Percentiles rank a stretch among this genome's conserved stretches.
Conservation (phyloP, 805 yeast species). For the Wickerhamiella vanderwaltii region DNA sequence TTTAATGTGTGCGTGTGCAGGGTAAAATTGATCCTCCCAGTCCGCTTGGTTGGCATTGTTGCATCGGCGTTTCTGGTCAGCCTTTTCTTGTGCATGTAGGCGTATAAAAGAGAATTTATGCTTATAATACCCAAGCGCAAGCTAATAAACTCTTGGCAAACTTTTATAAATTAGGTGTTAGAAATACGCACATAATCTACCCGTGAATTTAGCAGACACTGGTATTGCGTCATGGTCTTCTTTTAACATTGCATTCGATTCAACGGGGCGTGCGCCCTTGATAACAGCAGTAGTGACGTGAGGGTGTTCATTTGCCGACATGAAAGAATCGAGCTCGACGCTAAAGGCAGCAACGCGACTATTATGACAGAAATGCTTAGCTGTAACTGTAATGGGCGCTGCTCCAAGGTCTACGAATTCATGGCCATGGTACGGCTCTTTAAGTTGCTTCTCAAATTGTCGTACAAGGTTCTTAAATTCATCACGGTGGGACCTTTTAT, state of each 20-base stretch:
- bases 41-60: too few species aligned
- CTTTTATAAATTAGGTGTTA: too few species aligned
- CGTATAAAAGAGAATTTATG: too few species aligned
- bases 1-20: too few species aligned
- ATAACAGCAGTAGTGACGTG: constrained; percentile 69
- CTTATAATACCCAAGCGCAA: too few species aligned
- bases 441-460: constrained; percentile 4
- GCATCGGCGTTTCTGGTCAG: too few species aligned
- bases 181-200: background rate
- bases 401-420: background rate
- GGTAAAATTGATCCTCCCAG: too few species aligned
- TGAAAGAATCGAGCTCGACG: constrained; percentile 30
- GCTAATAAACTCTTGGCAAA: too few species aligned
- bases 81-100: too few species aligned
- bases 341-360: constrained; percentile 41
- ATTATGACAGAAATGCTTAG: constrained; percentile 40
- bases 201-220: background rate
- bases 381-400: constrained; percentile 31
- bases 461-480: constrained; percentile 7
- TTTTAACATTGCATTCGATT: constrained; percentile 37
- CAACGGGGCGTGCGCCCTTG: constrained; percentile 36
- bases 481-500: constrained; percentile 11
- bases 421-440: constrained; percentile 16
- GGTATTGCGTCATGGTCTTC: background rate
- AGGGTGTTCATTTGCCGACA: constrained; percentile 34